Percentiles rank a stretch among this genome's conserved stretches.
These are phyloP conservation scores for Fusarium sulawesiense DNA, from an alignment of 2,329 filamentous ascomycete species.

Conservation along the genomic window DNA sequence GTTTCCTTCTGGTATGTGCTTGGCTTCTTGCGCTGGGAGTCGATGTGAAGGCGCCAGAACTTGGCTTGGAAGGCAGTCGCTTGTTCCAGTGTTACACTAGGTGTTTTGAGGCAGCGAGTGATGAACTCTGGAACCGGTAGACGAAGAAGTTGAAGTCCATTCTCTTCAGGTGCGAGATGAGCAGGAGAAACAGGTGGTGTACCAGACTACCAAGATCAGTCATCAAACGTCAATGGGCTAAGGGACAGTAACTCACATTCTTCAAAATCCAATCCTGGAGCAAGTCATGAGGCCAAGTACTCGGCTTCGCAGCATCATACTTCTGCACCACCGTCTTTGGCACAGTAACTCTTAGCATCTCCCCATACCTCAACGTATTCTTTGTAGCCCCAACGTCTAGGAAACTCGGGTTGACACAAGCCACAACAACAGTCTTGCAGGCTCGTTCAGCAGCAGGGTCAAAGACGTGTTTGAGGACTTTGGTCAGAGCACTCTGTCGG, in stretches of 20 bases:
- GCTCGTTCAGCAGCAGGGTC: conserved; percentile 54
- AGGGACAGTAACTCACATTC: conserved; percentile 51
- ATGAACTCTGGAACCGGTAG: conserved; percentile 56
- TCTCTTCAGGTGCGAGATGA: conserved; percentile 55
- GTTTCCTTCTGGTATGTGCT: not conserved
- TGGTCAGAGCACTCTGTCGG: conserved; percentile 60
- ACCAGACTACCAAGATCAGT: conserved; percentile 51
- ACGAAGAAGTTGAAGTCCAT: conserved; percentile 56
- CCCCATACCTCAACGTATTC: conserved; percentile 62
- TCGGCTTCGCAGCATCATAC: conserved; percentile 48
- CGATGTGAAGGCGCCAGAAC: conserved; percentile 57
- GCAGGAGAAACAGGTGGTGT: conserved; percentile 49
- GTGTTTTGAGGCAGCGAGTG: conserved; percentile 54
- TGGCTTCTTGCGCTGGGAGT: conserved; percentile 48
- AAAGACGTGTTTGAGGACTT: conserved; percentile 62
- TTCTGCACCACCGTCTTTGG: conserved; percentile 43
- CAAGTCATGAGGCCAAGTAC: conserved; percentile 55
- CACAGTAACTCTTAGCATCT: conserved; percentile 57
- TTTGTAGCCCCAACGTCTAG: conserved; percentile 57
- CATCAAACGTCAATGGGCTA: no score
- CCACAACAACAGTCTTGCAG: conserved; percentile 59
- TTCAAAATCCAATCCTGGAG: conserved; percentile 54
- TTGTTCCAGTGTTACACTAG: conserved; percentile 51
- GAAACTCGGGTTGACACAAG: conserved; percentile 61
- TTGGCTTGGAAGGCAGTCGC: conserved; percentile 57